Conservation (phyloP, 371 early-diverging fungal species). For the Sporodiniella umbellata region DNA sequence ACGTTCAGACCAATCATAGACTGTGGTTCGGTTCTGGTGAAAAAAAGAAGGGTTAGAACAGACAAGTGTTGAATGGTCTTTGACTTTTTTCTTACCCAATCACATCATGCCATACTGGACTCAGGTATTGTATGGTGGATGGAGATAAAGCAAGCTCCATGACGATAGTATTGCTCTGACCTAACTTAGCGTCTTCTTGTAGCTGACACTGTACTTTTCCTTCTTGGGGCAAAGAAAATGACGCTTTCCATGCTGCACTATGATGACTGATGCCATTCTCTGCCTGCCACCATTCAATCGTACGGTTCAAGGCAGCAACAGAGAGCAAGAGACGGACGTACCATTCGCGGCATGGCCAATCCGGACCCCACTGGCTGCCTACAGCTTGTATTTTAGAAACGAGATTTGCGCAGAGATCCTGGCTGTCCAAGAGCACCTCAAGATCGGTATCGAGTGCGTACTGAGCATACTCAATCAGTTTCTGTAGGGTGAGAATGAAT, state of each 20-base stretch:
- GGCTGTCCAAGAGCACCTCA: constrained; percentile 47
- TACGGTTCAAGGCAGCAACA: constrained; percentile 58
- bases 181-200: constrained; percentile 50
- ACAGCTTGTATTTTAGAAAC: constrained; percentile 45
- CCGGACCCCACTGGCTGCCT: constrained; percentile 52
- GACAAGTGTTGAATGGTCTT: too few species aligned
- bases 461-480: constrained; percentile 53
- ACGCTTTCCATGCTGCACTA: neutral
- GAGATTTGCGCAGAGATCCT: constrained; percentile 46
- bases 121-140: constrained; percentile 49
- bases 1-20: constrained; percentile 46
- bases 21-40: constrained; percentile 53
- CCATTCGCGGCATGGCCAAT: constrained; percentile 60
- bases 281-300: constrained; percentile 63
- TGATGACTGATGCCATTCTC: constrained; percentile 44
- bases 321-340: constrained; percentile 54
- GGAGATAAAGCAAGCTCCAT: constrained; percentile 56
- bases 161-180: constrained; percentile 58
- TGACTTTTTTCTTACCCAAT: constrained; percentile 64
- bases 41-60: too few species aligned
- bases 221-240: constrained; percentile 15
- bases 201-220: constrained; percentile 26
- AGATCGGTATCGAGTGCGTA: constrained; percentile 53
- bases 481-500: constrained; percentile 57
- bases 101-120: constrained; percentile 60